These are phyloP conservation scores for Rosellinia necatrix DNA, from an alignment of 2,329 filamentous ascomycete genomes.

Conservation along the genomic window DNA sequence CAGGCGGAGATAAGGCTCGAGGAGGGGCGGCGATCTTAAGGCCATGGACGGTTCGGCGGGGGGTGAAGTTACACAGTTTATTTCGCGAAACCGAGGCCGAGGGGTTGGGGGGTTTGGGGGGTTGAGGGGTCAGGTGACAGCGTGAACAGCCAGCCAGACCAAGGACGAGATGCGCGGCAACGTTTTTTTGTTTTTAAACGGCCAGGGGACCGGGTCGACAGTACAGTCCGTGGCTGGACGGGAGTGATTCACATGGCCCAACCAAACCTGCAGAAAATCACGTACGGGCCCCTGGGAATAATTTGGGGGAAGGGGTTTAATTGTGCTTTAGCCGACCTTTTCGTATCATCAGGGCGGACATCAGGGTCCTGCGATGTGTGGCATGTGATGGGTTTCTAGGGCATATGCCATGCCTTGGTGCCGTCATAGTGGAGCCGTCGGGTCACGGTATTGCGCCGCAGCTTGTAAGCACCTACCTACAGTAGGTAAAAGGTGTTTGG, in stretches of 20 bases:
- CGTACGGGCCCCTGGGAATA: not conserved
- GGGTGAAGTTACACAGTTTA: not conserved
- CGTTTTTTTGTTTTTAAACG: no score
- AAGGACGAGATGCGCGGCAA: no score
- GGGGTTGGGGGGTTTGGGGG: not conserved
- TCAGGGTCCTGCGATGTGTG: slow-evolving; percentile 23
- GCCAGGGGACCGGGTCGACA: not conserved
- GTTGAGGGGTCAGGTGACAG: slow-evolving; percentile 16
- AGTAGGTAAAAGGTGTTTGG: no score
- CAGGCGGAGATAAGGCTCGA: slow-evolving; percentile 66
- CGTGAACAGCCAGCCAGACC: no score
- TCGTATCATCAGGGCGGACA: not conserved
- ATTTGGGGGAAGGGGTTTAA: no score
- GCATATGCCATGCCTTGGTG: slow-evolving; percentile 29
- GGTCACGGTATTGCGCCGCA: not conserved
- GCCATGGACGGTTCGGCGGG: slow-evolving; percentile 43
- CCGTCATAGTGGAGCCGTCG: slow-evolving; percentile 23
- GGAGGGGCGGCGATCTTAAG: slow-evolving; percentile 63
- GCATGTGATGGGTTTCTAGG: slow-evolving; percentile 25
- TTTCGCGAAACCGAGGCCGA: slow-evolving; percentile 1
- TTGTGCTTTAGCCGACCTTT: no score
- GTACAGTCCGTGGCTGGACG: not conserved
- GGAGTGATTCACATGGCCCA: slow-evolving; percentile 13
- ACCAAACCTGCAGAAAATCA: not conserved
- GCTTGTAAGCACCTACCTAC: not conserved